Evolutionary conservation across 139 green algal species (phyloP).

Genomic region (Volvox africanus): DNA sequence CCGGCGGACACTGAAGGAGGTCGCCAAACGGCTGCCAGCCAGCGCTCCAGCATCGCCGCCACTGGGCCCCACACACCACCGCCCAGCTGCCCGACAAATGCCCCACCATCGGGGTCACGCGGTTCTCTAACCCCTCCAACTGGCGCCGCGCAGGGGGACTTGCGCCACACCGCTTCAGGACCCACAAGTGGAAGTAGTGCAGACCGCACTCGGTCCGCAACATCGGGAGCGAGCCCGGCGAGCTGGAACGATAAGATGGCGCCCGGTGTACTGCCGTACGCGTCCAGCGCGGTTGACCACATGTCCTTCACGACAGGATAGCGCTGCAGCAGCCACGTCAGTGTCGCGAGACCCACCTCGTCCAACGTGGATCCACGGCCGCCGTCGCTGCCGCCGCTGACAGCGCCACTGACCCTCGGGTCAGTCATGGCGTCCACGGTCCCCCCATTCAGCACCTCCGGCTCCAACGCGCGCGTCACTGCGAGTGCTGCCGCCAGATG

Average conservation of each 20-base stretch:
- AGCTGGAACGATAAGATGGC: conserved; percentile 18
- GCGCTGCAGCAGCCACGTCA: conserved; percentile 11
- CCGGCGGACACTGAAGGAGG: neutral
- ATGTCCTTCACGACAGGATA: neutral
- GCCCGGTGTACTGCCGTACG: conserved; percentile 15
- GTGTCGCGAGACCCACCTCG: neutral
- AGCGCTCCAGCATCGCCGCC: neutral
- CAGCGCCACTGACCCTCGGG: neutral
- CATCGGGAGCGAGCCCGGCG: neutral
- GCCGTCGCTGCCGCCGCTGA: neutral
- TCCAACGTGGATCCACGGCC: neutral
- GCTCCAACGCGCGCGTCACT: neutral
- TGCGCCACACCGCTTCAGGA: neutral
- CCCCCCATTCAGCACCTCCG: neutral
- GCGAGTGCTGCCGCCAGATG: conserved; percentile 9
- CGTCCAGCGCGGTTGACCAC: neutral
- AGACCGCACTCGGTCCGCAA: neutral
- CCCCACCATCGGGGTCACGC: no score
- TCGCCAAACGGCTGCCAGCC: neutral
- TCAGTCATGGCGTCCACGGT: neutral
- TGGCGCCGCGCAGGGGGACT: neutral
- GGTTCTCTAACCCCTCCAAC: no score
- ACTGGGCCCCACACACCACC: neutral
- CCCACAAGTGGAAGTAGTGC: conserved; percentile 17
- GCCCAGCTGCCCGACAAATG: neutral